These are phyloP conservation scores for Lolium perenne DNA, from an alignment of 176 grass and related monocot species.

Conservation along the genomic window DNA sequence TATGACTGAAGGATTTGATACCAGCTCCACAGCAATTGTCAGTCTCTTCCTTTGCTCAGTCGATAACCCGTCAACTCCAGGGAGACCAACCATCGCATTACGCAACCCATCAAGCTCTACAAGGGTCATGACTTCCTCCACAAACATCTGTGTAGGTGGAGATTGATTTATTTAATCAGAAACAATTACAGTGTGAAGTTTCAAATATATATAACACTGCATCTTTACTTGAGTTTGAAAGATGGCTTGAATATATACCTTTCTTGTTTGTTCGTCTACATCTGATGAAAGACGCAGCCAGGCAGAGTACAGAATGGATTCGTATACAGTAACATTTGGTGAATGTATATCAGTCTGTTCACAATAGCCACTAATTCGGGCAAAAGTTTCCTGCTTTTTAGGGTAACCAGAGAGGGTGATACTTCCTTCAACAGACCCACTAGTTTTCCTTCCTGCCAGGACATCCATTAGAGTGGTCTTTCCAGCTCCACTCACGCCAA, in stretches of 20 bases:
- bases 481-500: conserved; percentile 94
- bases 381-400: conserved; percentile 93
- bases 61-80: conserved; percentile 75
- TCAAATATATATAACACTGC: background rate
- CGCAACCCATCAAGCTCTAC: conserved; percentile 83
- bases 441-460: conserved; percentile 88
- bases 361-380: conserved; percentile 82
- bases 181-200: conserved; percentile 11
- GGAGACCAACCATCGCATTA: conserved; percentile 84
- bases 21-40: conserved; percentile 86
- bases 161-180: background rate
- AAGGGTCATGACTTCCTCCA: conserved; percentile 90
- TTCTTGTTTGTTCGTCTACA: conserved; percentile 51
- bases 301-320: conserved; percentile 86
- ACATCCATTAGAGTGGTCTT: conserved; percentile 99
- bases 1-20: conserved; percentile 91
- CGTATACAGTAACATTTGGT: conserved; percentile 74
- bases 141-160: conserved; percentile 64
- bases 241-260: conserved; percentile 41
- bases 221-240: background rate
- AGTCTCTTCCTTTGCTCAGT: conserved; percentile 91
- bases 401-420: conserved; percentile 78
- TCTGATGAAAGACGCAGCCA: conserved; percentile 82
- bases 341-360: conserved; percentile 96
- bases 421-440: conserved; percentile 75